Percentiles rank a stretch among this genome's conserved stretches.
phyloP scores from a whole-genome alignment of 495 filamentous ascomycete genomes.

The Melanomma pulvis-pyrius region DNA sequence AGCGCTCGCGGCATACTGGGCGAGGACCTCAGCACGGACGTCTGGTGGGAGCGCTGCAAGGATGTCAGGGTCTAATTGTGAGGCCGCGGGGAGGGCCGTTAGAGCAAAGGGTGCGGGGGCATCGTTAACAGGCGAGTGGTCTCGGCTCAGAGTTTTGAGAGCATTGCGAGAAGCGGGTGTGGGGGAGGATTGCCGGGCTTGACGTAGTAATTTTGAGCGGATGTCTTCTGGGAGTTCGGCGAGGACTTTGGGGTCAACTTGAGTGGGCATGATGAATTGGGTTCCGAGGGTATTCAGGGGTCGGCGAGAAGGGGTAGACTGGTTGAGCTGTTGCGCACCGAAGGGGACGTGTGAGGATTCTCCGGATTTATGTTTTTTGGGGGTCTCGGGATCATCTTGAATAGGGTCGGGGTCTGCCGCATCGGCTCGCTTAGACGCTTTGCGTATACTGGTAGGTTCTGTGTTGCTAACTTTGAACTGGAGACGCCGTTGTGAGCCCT shows the following conservation, averaged over 20 bases:
- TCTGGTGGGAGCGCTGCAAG: constrained; percentile 80
- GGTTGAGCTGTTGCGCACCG: constrained; percentile 31
- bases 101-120: constrained; percentile 28
- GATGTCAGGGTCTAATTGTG: constrained; percentile 46
- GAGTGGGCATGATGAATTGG: constrained; percentile 83
- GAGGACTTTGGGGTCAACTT: constrained; percentile 73
- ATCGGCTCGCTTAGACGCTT: constrained; percentile 7
- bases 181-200: constrained; percentile 34
- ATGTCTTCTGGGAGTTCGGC: constrained; percentile 81
- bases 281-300: constrained; percentile 79
- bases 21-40: constrained; percentile 76
- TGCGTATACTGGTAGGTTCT: constrained; percentile 40
- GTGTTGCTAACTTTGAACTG: constrained; percentile 54
- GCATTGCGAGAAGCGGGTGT: constrained; percentile 12
- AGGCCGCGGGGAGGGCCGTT: constrained; percentile 41
- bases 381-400: constrained; percentile 62
- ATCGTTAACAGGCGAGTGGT: constrained; percentile 1
- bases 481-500: constrained; percentile 61
- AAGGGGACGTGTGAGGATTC: constrained; percentile 52
- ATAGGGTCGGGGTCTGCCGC: constrained; percentile 52
- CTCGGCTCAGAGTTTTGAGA: not conserved
- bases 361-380: constrained; percentile 57
- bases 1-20: constrained; percentile 56
- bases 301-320: constrained; percentile 56
- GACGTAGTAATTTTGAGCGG: constrained; percentile 66